Percentiles rank a stretch among this genome's conserved stretches.
phyloP scores from a whole-genome alignment of 805 yeast species.

The Starmerella khaoyaiensis region DNA sequence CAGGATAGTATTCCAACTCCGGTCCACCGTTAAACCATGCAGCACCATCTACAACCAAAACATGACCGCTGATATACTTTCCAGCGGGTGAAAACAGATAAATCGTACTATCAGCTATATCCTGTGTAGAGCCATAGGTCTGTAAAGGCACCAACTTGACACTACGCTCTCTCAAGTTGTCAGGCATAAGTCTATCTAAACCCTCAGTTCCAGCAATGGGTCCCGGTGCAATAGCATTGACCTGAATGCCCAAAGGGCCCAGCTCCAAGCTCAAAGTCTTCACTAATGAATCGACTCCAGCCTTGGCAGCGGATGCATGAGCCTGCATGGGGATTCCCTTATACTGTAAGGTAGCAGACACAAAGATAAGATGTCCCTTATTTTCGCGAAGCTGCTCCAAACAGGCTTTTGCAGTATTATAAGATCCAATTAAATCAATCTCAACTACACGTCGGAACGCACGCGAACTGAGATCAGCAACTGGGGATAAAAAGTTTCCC shows the following conservation, averaged over 20 bases:
- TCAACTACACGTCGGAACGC: conserved; percentile 81
- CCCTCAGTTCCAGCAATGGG: conserved; percentile 84
- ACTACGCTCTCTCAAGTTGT: conserved; percentile 33
- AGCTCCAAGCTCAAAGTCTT: conserved; percentile 78
- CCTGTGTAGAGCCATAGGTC: conserved; percentile 47
- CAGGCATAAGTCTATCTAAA: conserved; percentile 44
- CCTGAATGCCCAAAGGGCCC: conserved; percentile 77
- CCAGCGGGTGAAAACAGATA: conserved; percentile 78
- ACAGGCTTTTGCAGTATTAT: conserved; percentile 77
- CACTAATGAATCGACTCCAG: conserved; percentile 82
- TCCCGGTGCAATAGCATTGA: conserved; percentile 86
- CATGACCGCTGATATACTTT: conserved; percentile 57
- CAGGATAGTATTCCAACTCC: conserved; percentile 35
- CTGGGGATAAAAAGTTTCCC: conserved; percentile 77
- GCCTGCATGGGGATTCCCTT: conserved; percentile 78
- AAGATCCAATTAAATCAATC: conserved; percentile 80
- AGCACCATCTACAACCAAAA: conserved; percentile 80
- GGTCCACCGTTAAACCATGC: conserved; percentile 50
- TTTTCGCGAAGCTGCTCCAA: conserved; percentile 48
- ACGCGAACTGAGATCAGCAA: conserved; percentile 63
- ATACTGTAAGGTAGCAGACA: conserved; percentile 82
- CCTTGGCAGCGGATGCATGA: conserved; percentile 92
- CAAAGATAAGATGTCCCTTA: conserved; percentile 63
- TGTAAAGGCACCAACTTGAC: conserved; percentile 41
- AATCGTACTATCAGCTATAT: conserved; percentile 80